Evolutionary conservation across 2,329 filamentous ascomycete species (phyloP).

Genomic region (Trichoderma brevicompactum): DNA sequence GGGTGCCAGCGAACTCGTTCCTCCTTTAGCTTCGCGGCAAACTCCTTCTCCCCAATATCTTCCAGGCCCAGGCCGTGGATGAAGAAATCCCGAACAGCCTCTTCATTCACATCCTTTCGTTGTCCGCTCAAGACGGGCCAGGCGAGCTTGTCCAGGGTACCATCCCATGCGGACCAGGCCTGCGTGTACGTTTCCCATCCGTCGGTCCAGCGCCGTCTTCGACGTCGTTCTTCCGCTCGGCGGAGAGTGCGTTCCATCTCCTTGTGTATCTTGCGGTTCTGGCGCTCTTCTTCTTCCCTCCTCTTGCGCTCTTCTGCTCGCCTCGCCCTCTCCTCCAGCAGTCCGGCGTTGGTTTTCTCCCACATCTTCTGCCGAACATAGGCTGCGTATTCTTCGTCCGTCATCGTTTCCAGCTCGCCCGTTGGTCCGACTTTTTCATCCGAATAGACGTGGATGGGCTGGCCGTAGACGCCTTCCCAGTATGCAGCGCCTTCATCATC

Average conservation of each 20-base stretch:
- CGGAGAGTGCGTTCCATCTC: constrained; percentile 72
- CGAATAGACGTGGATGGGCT: constrained; percentile 84
- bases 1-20: constrained; percentile 96
- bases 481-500: constrained; percentile 95
- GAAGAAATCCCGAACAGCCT: constrained; percentile 72
- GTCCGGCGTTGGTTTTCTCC: constrained; percentile 87
- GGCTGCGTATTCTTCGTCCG: constrained; percentile 86
- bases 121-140: constrained; percentile 74
- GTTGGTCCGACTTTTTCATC: constrained; percentile 50
- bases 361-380: constrained; percentile 91
- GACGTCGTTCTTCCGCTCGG: constrained; percentile 66
- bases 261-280: constrained; percentile 57
- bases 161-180: constrained; percentile 65
- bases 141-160: constrained; percentile 50
- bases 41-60: constrained; percentile 51
- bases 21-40: constrained; percentile 66
- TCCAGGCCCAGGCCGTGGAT: constrained; percentile 51
- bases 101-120: constrained; percentile 59
- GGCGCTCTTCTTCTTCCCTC: constrained; percentile 56
- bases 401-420: constrained; percentile 78
- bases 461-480: constrained; percentile 96
- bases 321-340: constrained; percentile 74
- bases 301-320: constrained; percentile 58
- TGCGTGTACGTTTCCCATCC: constrained; percentile 68
- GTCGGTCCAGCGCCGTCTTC: constrained; percentile 57